Evolutionary conservation across 257 asterid species (phyloP).

Genomic region (Ajuga chamaepitys): DNA sequence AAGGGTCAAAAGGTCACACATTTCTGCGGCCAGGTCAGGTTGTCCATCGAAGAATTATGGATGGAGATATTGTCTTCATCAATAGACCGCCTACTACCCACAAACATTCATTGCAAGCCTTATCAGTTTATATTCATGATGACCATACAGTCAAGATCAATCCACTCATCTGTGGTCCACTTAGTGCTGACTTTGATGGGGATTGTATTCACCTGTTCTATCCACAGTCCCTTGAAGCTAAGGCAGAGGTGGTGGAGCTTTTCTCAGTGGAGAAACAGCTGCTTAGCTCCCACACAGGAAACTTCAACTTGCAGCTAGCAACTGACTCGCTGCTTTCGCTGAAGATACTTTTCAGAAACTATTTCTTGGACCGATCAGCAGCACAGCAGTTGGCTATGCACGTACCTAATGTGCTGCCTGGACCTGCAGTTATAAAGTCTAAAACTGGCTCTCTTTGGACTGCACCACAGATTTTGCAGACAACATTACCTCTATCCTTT

Average conservation of each 20-base stretch:
- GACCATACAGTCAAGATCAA: slow-evolving; percentile 94
- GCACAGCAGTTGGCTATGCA: slow-evolving; percentile 88
- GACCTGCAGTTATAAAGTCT: slow-evolving; percentile 54
- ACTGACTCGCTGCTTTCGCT: slow-evolving; percentile 75
- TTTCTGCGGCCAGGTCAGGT: slow-evolving; percentile 86
- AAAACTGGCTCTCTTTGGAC: slow-evolving; percentile 77
- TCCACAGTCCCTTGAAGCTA: slow-evolving; percentile 92
- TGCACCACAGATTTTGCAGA: slow-evolving; percentile 64
- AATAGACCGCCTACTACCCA: slow-evolving; percentile 98
- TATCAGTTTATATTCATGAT: slow-evolving; percentile 73
- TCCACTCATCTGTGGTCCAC: slow-evolving; percentile 91
- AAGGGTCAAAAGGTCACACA: slow-evolving; percentile 95
- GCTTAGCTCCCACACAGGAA: slow-evolving; percentile 96
- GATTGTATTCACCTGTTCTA: slow-evolving; percentile 89
- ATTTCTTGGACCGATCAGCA: slow-evolving; percentile 36
- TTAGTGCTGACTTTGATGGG: slow-evolving; percentile 96
- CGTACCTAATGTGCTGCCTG: slow-evolving; percentile 40
- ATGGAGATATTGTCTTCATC: slow-evolving; percentile 87
- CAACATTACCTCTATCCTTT: slow-evolving; percentile 56
- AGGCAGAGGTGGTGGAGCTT: slow-evolving; percentile 92
- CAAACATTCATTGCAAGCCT: slow-evolving; percentile 90
- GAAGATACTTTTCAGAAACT: slow-evolving; percentile 48
- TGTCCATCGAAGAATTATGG: slow-evolving; percentile 88
- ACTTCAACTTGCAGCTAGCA: slow-evolving; percentile 82
- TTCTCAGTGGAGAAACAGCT: slow-evolving; percentile 91